Base-by-base conservation (phyloP, 1,284 basidiomycete genomes). In the Malassezia japonica region DNA sequence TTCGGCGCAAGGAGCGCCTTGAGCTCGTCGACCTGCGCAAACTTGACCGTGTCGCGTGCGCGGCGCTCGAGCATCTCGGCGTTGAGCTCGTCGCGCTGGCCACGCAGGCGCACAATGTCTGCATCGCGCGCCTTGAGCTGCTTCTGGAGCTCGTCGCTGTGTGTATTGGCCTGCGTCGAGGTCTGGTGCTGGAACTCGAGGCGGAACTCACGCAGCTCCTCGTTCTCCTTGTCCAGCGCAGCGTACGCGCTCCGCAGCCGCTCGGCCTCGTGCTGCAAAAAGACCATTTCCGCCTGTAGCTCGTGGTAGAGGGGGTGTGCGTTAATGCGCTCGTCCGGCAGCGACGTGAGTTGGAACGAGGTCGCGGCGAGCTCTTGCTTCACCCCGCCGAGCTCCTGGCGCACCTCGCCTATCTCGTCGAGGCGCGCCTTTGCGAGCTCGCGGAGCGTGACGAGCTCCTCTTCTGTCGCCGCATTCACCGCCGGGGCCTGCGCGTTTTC, bases 101-200 rank as follows among this genome's bases (percentile, higher is more conserved):
- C 52, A 18, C 50, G 43, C 27, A 61, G 39, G 16, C 48, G 55
- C 21, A 60, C 55, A 16, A 56, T 25, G 76, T 82, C 73, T 70
- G 80, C 83, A 41, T 78, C 77, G 62, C 84, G 82, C 9, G 83
- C 79, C 48, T 84, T 82, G 18, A 82, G 79, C 29, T 91, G 76
- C 12, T 77, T 77, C 65, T 85, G 84, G 50, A 84, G 77, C 67
- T 91, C 85, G 36, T 85, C 80, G 5, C 81, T 50, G 31, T 60
- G 49, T 8, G 47, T 53, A 32, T 47, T 56, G 7, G 64, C 62
- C 57, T 68, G 62, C 15, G 59, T 59, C 44, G 54, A 36, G 4
- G 44, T 51, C 33, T 52, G 49, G 24, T 48, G 48, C 40, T 49
- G 33, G 25, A 56, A 50, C 29, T 54, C 47, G 9, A 21, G n/a